phyloP scores from a whole-genome alignment of 2,329 filamentous ascomycete genomes.

The Alternaria incomplexa region DNA sequence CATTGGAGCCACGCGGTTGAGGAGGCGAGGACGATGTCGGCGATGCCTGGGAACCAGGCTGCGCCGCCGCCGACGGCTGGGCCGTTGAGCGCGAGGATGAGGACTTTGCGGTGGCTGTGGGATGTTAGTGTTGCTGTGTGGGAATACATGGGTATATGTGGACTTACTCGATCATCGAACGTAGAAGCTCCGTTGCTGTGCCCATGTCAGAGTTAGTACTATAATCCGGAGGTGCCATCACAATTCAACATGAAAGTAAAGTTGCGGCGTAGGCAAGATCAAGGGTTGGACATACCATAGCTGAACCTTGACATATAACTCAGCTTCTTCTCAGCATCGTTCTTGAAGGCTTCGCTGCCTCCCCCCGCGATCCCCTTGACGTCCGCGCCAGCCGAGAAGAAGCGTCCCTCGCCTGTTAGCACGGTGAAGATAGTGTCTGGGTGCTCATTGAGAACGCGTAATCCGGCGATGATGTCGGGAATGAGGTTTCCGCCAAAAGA shows the following conservation, averaged over 20 bases:
- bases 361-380: constrained; percentile 44
- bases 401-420: constrained; percentile 57
- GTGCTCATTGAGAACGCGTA: constrained; percentile 55
- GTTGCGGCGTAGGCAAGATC: background rate
- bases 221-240: background rate
- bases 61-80: constrained; percentile 59
- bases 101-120: constrained; percentile 54
- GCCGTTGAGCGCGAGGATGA: constrained; percentile 59
- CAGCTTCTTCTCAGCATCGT: constrained; percentile 45
- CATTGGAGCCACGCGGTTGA: constrained; percentile 55
- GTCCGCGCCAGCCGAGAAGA: constrained; percentile 59
- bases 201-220: background rate
- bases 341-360: constrained; percentile 15
- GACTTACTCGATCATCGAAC: background rate
- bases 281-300: constrained; percentile 31
- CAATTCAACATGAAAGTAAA: background rate
- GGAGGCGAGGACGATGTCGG: constrained; percentile 58
- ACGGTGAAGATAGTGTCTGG: constrained; percentile 59
- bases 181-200: background rate
- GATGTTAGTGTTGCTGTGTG: constrained; percentile 8
- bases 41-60: constrained; percentile 58
- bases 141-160: background rate
- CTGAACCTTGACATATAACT: constrained; percentile 31
- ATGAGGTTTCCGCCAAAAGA: constrained; percentile 57
- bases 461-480: constrained; percentile 51